Percentiles rank a stretch among this genome's conserved stretches.
Conservation (phyloP, 2,329 filamentous ascomycete genomes). For the Lasiodiplodia sp. region DNA sequence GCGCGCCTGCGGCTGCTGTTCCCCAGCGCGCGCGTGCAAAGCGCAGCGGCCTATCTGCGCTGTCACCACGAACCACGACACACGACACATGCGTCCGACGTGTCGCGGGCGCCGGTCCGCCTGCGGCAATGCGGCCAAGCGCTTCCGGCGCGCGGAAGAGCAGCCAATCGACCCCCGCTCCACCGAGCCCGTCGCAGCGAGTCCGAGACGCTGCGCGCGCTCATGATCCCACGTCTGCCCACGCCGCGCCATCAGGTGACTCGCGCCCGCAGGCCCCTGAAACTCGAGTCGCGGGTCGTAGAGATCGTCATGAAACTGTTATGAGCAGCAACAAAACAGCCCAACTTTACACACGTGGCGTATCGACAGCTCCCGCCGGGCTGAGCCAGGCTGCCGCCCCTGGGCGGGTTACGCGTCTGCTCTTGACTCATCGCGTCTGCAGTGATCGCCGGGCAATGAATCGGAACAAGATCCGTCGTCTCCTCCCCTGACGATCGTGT, state of each 20-base stretch:
- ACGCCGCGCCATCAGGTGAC: constrained; percentile 19
- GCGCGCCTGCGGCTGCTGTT: not conserved
- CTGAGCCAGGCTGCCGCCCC: not conserved
- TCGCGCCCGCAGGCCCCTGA: not conserved
- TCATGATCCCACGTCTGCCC: constrained; percentile 22
- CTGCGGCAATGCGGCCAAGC: constrained; percentile 10
- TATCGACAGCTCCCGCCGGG: constrained; percentile 11
- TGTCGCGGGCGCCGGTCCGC: constrained; percentile 1
- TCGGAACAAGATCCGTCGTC: constrained; percentile 21
- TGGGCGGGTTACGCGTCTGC: constrained; percentile 17
- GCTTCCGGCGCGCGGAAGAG: constrained; percentile 14
- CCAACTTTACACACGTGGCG: constrained; percentile 18
- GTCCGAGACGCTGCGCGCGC: not conserved
- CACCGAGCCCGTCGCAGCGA: not conserved
- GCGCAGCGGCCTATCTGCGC: constrained; percentile 16
- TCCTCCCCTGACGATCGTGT: constrained; percentile 23
- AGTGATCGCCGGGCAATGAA: constrained; percentile 21
- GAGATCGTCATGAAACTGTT: constrained; percentile 20
- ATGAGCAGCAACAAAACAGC: not conserved
- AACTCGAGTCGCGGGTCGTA: constrained; percentile 4
- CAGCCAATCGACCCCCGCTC: constrained; percentile 17
- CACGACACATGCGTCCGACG: constrained; percentile 2
- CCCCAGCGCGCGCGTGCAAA: not conserved
- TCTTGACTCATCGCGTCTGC: constrained; percentile 9
- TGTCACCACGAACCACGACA: constrained; percentile 20